A percentile compares a stretch with the other conserved stretches of the same genome.
These are phyloP conservation scores for Trichoderma asperellum DNA, from an alignment of 2,329 filamentous ascomycete genomes.

Conservation along the genomic window DNA sequence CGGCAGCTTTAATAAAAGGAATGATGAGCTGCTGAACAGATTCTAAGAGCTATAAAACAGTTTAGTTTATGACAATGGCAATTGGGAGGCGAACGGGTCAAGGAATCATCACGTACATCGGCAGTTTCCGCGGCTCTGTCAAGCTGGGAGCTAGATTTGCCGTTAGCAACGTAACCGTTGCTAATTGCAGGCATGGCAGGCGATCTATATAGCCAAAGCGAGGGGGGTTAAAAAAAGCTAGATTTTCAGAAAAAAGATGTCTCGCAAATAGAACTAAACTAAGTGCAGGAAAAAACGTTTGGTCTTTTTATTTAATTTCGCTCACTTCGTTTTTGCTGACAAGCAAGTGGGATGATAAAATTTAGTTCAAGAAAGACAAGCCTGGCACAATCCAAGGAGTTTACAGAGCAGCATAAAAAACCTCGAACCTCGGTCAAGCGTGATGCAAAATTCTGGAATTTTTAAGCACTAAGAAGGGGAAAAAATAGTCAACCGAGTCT, in stretches of 20 bases:
- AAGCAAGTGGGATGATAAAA: background rate
- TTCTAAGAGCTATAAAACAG: slow-evolving; percentile 61
- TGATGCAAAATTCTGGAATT: background rate
- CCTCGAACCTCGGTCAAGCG: slow-evolving; percentile 10
- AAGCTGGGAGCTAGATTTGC: slow-evolving; percentile 34
- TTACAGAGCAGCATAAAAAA: background rate
- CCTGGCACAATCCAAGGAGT: background rate
- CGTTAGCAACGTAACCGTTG: slow-evolving; percentile 32
- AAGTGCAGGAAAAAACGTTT: background rate
- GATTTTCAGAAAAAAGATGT: background rate
- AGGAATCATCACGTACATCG: slow-evolving; percentile 19
- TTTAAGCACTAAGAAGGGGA: slow-evolving; percentile 5
- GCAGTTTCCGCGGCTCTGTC: slow-evolving; percentile 42
- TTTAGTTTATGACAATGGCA: background rate
- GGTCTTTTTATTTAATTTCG: background rate
- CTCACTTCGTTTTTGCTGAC: background rate
- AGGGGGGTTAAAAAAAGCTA: background rate
- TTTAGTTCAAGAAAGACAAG: background rate
- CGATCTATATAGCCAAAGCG: background rate
- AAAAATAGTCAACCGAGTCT: slow-evolving; percentile 21
- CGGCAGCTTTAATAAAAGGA: slow-evolving; percentile 71
- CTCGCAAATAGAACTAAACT: background rate
- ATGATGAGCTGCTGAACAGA: slow-evolving; percentile 70
- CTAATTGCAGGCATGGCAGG: slow-evolving; percentile 17
- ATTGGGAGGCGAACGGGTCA: background rate